These are phyloP conservation scores for Exophiala alcalophila DNA, from an alignment of 2,329 filamentous ascomycete genomes.

Conservation along the genomic window DNA sequence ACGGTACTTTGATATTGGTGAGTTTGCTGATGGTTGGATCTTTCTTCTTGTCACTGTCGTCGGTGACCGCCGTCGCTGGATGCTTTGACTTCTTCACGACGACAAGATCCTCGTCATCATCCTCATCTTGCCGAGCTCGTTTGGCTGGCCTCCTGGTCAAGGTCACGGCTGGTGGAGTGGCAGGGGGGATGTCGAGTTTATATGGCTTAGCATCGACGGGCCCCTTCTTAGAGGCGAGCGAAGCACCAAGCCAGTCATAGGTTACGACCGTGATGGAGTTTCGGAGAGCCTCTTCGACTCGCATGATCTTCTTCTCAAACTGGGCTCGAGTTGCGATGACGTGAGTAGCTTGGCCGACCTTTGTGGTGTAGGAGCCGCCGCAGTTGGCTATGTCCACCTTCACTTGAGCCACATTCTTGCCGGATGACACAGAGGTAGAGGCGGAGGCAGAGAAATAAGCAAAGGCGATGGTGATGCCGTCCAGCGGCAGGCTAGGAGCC, in stretches of 20 bases:
- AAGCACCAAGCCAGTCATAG: slow-evolving; percentile 22
- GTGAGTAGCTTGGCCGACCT: slow-evolving; percentile 39
- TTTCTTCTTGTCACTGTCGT: background rate
- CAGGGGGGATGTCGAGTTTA: slow-evolving; percentile 3
- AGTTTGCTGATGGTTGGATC: slow-evolving; percentile 26
- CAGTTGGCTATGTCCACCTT: slow-evolving; percentile 35
- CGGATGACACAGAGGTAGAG: slow-evolving; percentile 8
- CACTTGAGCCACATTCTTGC: slow-evolving; percentile 24
- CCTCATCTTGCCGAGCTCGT: slow-evolving; percentile 16
- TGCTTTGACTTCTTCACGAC: slow-evolving; percentile 9
- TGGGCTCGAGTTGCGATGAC: slow-evolving; percentile 39
- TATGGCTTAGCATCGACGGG: slow-evolving; percentile 10
- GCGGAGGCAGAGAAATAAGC: slow-evolving; percentile 12
- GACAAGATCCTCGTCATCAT: slow-evolving; percentile 8
- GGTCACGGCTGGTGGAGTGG: background rate
- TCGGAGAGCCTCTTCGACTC: slow-evolving; percentile 10
- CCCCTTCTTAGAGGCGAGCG: slow-evolving; percentile 11
- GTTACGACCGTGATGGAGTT: slow-evolving; percentile 6
- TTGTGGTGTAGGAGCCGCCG: slow-evolving; percentile 36
- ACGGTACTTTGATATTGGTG: slow-evolving; percentile 49
- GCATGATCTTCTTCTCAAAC: slow-evolving; percentile 34
- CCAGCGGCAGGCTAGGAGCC: slow-evolving; percentile 6
- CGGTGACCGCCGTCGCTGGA: slow-evolving; percentile 25
- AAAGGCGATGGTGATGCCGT: slow-evolving; percentile 15
- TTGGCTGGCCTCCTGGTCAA: slow-evolving; percentile 12